Evolutionary conservation across 352 stramenopile species (phyloP).

Genomic region (Pelagophyceae sp.): DNA sequence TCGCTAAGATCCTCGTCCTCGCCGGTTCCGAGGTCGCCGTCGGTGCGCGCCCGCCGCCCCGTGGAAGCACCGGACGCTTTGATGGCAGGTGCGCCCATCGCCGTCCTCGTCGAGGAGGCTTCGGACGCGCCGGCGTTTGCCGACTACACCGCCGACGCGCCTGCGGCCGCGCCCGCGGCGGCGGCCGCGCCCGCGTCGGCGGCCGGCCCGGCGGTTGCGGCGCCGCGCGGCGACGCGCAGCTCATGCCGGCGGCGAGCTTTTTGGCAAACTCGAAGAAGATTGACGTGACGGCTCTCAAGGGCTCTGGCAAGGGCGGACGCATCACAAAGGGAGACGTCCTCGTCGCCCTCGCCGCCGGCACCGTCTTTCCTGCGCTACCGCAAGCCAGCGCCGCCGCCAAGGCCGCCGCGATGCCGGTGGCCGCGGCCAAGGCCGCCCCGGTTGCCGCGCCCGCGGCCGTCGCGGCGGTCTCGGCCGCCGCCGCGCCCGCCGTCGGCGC

Average conservation of each 20-base stretch:
- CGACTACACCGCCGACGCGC: conserved; percentile 36
- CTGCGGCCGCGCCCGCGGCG: background rate
- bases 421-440: conserved; percentile 23
- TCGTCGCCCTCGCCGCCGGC: conserved; percentile 37
- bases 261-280: conserved; percentile 43
- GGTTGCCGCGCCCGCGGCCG: conserved; percentile 20
- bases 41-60: conserved; percentile 12
- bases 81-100: conserved; percentile 46
- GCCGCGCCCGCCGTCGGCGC: background rate
- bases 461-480: background rate
- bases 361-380: conserved; percentile 21
- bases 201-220: conserved; percentile 23
- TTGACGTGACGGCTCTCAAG: conserved; percentile 47
- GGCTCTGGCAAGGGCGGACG: conserved; percentile 54
- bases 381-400: conserved; percentile 27
- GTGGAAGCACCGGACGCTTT: background rate
- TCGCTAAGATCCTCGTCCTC: conserved; percentile 67
- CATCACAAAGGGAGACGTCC: conserved; percentile 65
- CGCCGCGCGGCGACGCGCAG: conserved; percentile 23
- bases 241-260: conserved; percentile 54
- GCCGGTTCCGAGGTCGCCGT: conserved; percentile 49
- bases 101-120: conserved; percentile 63
- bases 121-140: conserved; percentile 51
- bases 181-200: conserved; percentile 23
- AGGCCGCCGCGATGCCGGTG: conserved; percentile 19